Base-by-base conservation (phyloP, 2,329 filamentous ascomycete species). In the Elsinoe necatrix region DNA sequence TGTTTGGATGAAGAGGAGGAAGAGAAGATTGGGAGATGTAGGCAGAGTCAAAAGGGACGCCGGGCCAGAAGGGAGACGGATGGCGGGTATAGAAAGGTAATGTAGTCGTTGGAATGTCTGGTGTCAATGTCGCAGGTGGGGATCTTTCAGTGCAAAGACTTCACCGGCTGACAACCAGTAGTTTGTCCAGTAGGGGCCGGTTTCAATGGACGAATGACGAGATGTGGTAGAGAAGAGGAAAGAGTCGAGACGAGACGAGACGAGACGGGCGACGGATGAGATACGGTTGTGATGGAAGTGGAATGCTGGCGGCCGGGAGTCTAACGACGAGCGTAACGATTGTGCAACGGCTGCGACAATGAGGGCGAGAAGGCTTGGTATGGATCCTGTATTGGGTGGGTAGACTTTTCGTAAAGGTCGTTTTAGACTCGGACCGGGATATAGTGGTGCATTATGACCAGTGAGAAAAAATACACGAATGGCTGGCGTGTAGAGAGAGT, bases 221-320 rank as follows among this genome's bases (percentile, higher is more conserved):
- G 16, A 12, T 52, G 20, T 23, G 41, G 54, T 14, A 16, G 39
- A 16, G 41, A 56, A 48, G 54, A 54, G 39, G 21, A 21, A 35
- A 35, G 54, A 47, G 42, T 27, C 31, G 54, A 56, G 54, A 56
- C 54, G 54, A 56, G 54, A 56, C 41, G 35, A 56, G 54, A 56
- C 41, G 54, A 56, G 54, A 56, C 54, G 54, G 54, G 54, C 39
- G 54, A 56, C 54, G 54, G 54, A 31, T 56, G 54, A 25, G 14
- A 25, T 29, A 37, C 48, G 48, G 48, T 37, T 52, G 31, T 39
- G 48, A 52, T 52, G 31, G 48, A 52, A 37, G 48, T 52, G 48
- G 48, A 52, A 52, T 52, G 48, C 48, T 52, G 48, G 48, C 48
- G 48, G 48, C 29, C 48, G 48, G 48, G 48, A 52, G 48, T 39